Evolutionary conservation across 192 early-diverging fungal species (phyloP).

Genomic region (Umbelopsis sp.): DNA sequence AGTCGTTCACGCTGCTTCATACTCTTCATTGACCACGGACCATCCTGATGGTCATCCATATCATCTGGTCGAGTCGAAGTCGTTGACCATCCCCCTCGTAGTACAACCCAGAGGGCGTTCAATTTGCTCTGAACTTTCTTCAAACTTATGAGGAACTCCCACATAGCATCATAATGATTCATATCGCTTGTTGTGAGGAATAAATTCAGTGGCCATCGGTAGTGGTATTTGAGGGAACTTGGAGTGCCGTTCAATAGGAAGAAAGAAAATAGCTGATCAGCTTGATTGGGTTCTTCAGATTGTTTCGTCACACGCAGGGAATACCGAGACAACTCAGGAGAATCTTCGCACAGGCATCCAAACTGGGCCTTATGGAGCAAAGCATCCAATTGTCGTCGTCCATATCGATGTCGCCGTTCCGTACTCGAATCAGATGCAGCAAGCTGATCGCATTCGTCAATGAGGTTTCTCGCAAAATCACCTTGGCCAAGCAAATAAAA

Average conservation of each 20-base stretch:
- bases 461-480: conserved; percentile 56
- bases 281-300: background rate
- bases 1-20: conserved; percentile 39
- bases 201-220: conserved; percentile 72
- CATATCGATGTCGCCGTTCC: background rate
- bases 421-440: conserved; percentile 17
- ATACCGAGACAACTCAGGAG: conserved; percentile 21
- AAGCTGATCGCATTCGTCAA: conserved; percentile 53
- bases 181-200: conserved; percentile 64
- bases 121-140: conserved; percentile 58
- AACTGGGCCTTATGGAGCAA: conserved; percentile 38
- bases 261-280: conserved; percentile 42
- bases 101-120: conserved; percentile 41
- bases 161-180: conserved; percentile 58
- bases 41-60: conserved; percentile 19
- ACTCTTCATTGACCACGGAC: conserved; percentile 21
- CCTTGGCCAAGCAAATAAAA: conserved; percentile 66
- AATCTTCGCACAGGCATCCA: conserved; percentile 43
- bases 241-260: conserved; percentile 52
- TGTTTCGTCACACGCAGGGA: background rate
- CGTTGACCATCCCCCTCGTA: conserved; percentile 17
- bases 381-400: conserved; percentile 33
- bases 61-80: background rate
- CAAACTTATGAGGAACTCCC: conserved; percentile 62
- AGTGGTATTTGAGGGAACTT: conserved; percentile 53